Evolutionary conservation across 371 early-diverging fungal genomes (phyloP), one percentile per base, ranked within the genome.

Genomic region (Apophysomyces trapeziformis): DNA sequence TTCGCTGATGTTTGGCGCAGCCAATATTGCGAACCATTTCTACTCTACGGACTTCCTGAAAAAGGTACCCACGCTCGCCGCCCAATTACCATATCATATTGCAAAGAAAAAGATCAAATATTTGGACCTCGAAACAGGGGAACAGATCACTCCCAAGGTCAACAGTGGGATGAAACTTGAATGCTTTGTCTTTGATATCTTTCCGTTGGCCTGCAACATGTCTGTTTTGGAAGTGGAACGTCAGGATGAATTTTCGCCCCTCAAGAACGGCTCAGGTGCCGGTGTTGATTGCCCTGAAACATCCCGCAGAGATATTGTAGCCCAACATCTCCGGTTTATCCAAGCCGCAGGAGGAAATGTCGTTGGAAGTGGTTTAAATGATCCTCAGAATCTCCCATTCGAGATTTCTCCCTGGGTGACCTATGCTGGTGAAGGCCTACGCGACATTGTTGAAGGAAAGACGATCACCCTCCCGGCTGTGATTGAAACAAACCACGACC

Each of bases 1-100:
- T 2, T 83, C 87, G 58, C 86, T 98, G 60, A 74, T 82, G 3
- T 97, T 91, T 82, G 88, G 90, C 41, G 96, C 97, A 6, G 99
- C 93, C 59, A 99, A 99, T 85, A 97, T 99, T 84, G 96, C 92
- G 78, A 99, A 97, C 85, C 99, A 99, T 80, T 97, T 95, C 76
- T 99, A 95, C 86, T 92, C 97, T 38, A 82, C 90, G 32, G 97
- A 87, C 61, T 98, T 98, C 74, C 82, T 99, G 76, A 80, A 92
- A 69, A 86, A 90, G 60, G 89, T 95, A 45, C 92, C 92, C 60
- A 82, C 84, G 16, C 87, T 96, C 72, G 96, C 96, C 68, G 71
- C 77, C 54, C 73, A 87, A 68, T 87, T 98, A 11, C 93, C 93
- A 80, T 96, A 95, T 82, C 99, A 98, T 80, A 89, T 97, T 70